Evolutionary conservation across 225 moss, liverwort and hornwort genomes (phyloP).

Genomic region (Marchantia polymorpha): DNA sequence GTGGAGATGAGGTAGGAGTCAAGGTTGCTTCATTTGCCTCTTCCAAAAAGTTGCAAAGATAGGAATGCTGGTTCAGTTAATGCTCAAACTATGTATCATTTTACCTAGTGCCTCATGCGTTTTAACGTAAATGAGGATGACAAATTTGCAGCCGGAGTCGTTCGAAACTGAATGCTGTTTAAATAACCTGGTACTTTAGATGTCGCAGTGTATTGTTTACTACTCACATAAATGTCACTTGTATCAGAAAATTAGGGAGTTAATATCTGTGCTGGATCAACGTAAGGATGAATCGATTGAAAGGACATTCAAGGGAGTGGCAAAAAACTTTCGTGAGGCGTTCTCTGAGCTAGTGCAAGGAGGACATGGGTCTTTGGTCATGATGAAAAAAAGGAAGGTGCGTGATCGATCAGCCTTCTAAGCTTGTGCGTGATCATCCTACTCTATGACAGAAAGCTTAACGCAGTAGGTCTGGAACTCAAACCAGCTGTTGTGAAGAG

Average conservation of each 20-base stretch:
- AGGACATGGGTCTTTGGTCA: slow-evolving; percentile 88
- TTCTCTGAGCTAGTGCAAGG: slow-evolving; percentile 86
- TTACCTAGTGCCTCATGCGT: not conserved
- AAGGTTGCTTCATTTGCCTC: not conserved
- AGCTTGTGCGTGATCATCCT: not conserved
- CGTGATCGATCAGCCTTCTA: not conserved
- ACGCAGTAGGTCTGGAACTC: too few species aligned
- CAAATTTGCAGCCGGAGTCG: too few species aligned
- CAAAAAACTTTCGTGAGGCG: slow-evolving; percentile 86
- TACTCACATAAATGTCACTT: not conserved
- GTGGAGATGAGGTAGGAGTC: slow-evolving; percentile 71
- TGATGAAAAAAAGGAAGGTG: slow-evolving; percentile 94
- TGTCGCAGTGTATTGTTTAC: too few species aligned
- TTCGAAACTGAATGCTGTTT: too few species aligned
- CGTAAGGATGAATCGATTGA: slow-evolving; percentile 95
- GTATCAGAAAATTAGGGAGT: slow-evolving; percentile 81
- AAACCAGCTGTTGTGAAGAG: too few species aligned
- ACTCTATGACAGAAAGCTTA: too few species aligned
- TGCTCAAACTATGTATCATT: too few species aligned
- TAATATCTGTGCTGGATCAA: slow-evolving; percentile 84
- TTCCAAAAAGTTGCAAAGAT: not conserved
- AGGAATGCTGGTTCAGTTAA: not conserved
- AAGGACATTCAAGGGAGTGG: slow-evolving; percentile 93
- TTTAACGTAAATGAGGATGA: not conserved
- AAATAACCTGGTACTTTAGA: too few species aligned